Base-by-base conservation (phyloP, 2,329 filamentous ascomycete genomes). In the Alternaria tenuissima region DNA sequence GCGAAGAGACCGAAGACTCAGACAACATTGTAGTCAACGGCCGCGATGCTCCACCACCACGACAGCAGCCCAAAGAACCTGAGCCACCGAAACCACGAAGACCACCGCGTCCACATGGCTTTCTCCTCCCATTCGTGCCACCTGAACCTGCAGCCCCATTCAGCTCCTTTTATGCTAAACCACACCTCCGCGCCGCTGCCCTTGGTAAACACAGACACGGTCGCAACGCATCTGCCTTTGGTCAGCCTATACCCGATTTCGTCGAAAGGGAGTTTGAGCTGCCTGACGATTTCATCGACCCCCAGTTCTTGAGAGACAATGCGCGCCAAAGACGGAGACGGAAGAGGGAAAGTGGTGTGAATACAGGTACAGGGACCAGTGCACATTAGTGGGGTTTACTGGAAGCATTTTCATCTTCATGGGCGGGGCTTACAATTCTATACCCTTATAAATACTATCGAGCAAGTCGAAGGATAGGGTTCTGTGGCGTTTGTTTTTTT, bases 91-190 rank as follows among this genome's bases (percentile, higher is more conserved):
- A 75, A 49, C 71, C 76, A 14, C 69, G 75, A 43, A 69, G 73
- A 7, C 72, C 75, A 0, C 72, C 74, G 11, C 70, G 74, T 39
- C 71, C 70, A 1, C 75, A 76, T 57, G 73, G 71, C 58, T 75
- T 73, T 54, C 44, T 78, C 7, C 62, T 78, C 4, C 72, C 73
- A 4, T 61, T 62, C 7, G 32, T 66, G 8, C 72, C 69, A 24
- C 78, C 60, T 46, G 69, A 77, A 56, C 73, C 81, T 32, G 76
- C 82, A 16, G 86, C 84, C 59, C 90, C 91, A 38, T 93, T 97
- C 73, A 90, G 83, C n/a, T 96, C 92, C 0, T 97, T 97, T 81
- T 98, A 93, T 75, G 78, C 85, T 18, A 93, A 95, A 79, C 88
- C 86, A 24, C 89, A 96, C 72, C 85, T 94, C 62, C 89, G 94